Percentiles rank a stretch among this genome's conserved stretches.
These are phyloP conservation scores for Phytophthora citricola DNA, from an alignment of 352 stramenopile species.

Conservation along the genomic window DNA sequence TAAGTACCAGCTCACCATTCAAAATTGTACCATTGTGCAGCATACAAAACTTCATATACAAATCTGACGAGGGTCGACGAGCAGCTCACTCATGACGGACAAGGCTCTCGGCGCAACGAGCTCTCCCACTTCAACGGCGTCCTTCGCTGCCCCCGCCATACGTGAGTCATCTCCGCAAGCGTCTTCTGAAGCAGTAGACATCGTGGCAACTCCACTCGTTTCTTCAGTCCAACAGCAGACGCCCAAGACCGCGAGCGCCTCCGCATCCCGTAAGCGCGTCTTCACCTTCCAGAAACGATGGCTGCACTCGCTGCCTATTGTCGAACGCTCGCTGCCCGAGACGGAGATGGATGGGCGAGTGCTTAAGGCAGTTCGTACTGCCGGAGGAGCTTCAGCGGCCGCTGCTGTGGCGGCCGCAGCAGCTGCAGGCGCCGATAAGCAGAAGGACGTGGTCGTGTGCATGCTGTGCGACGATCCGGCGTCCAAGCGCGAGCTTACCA, in stretches of 20 bases:
- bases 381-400: conserved; percentile 7
- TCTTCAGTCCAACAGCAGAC: conserved; percentile 20
- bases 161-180: conserved; percentile 12
- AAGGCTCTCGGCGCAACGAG: conserved; percentile 22
- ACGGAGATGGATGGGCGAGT: conserved; percentile 37
- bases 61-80: conserved; percentile 6
- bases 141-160: conserved; percentile 20
- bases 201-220: not conserved
- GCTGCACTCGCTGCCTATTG: conserved; percentile 81
- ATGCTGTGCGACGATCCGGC: conserved; percentile 80
- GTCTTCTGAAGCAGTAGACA: conserved; percentile 8
- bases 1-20: conserved; percentile 28
- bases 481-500: conserved; percentile 62
- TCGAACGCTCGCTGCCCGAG: conserved; percentile 69
- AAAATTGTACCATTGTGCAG: conserved; percentile 16
- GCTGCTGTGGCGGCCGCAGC: conserved; percentile 7
- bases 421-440: conserved; percentile 27
- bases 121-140: conserved; percentile 29
- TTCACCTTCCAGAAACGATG: conserved; percentile 87
- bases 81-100: conserved; percentile 22
- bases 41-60: conserved; percentile 24
- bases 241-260: not conserved
- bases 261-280: conserved; percentile 62
- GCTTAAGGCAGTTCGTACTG: conserved; percentile 25
- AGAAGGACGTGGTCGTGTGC: conserved; percentile 69